Evolutionary conservation across 148 eudicot genomes (phyloP).

Genomic region (Polygonum aviculare): DNA sequence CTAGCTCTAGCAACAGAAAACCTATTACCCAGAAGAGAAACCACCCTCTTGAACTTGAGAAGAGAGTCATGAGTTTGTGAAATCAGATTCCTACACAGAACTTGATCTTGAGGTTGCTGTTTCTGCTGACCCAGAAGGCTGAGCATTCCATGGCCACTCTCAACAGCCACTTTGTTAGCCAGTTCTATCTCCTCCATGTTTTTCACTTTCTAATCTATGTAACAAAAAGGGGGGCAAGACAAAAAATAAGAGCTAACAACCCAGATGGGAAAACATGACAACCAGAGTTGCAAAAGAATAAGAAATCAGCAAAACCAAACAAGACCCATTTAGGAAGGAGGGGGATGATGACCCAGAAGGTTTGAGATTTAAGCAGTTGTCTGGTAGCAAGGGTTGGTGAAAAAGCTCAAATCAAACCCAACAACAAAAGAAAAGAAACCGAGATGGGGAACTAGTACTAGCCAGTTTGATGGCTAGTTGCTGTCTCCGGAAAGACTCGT

Average conservation of each 20-base stretch:
- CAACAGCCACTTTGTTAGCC: conserved; percentile 44
- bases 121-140: conserved; percentile 19
- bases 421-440: not conserved
- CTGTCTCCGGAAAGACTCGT: conserved; percentile 4
- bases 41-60: conserved; percentile 42
- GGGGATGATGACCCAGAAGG: conserved; percentile 9
- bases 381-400: conserved; percentile 3
- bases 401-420: conserved; percentile 6
- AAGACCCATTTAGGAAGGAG: conserved; percentile 12
- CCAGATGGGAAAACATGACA: conserved; percentile 18
- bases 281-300: not conserved
- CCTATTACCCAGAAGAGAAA: conserved; percentile 25
- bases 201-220: not conserved
- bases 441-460: not conserved
- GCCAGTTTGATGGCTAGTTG: conserved; percentile 5
- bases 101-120: conserved; percentile 18
- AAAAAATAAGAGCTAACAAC: not conserved
- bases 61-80: conserved; percentile 35
- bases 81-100: conserved; percentile 19
- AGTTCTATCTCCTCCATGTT: conserved; percentile 35
- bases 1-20: conserved; percentile 39
- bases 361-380: not conserved
- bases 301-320: conserved; percentile 6
- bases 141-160: conserved; percentile 33
- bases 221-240: not conserved